Percentiles rank a stretch among this genome's conserved stretches.
phyloP scores from a whole-genome alignment of 2,329 filamentous ascomycete species.

The Colletotrichum cordylinicola region DNA sequence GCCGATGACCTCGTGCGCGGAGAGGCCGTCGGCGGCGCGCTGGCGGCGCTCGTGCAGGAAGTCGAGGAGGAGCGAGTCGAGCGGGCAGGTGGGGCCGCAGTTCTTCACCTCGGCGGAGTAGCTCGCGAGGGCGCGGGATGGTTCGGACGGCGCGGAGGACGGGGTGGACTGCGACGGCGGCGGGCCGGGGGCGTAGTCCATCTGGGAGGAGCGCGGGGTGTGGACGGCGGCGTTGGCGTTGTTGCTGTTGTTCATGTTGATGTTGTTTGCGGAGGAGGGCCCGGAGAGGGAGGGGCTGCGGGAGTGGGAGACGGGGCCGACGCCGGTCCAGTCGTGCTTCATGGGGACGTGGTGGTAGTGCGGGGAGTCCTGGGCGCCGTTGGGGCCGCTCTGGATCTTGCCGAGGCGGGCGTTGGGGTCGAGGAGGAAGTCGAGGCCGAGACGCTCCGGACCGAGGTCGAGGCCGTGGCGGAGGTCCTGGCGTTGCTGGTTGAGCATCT shows the following conservation, averaged over 20 bases:
- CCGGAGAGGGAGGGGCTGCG: conserved; percentile 60
- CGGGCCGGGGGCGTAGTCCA: neutral
- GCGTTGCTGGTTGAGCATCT: conserved; percentile 50
- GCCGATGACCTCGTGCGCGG: conserved; percentile 71
- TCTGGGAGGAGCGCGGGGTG: conserved; percentile 4
- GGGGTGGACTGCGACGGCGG: neutral
- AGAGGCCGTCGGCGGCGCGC: conserved; percentile 68
- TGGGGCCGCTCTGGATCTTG: conserved; percentile 55
- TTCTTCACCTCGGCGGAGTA: conserved; percentile 59
- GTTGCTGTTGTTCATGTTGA: too few relatives aligned
- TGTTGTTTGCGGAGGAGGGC: neutral
- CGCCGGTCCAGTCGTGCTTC: conserved; percentile 55
- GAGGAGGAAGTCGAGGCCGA: conserved; percentile 77
- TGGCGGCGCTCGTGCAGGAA: conserved; percentile 75
- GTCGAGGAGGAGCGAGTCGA: conserved; percentile 81
- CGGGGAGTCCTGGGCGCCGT: conserved; percentile 52
- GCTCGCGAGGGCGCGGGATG: neutral
- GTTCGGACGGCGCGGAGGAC: neutral
- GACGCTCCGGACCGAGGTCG: conserved; percentile 68
- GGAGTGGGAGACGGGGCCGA: conserved; percentile 62
- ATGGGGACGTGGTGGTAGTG: conserved; percentile 52
- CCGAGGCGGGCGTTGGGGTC: conserved; percentile 62
- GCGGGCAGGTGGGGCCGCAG: conserved; percentile 72
- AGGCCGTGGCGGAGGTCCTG: conserved; percentile 59
- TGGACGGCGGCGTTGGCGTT: neutral